Evolutionary conservation across 1,139 yeast genomes (phyloP).

Genomic region (Scheffersomyces insectosa): DNA sequence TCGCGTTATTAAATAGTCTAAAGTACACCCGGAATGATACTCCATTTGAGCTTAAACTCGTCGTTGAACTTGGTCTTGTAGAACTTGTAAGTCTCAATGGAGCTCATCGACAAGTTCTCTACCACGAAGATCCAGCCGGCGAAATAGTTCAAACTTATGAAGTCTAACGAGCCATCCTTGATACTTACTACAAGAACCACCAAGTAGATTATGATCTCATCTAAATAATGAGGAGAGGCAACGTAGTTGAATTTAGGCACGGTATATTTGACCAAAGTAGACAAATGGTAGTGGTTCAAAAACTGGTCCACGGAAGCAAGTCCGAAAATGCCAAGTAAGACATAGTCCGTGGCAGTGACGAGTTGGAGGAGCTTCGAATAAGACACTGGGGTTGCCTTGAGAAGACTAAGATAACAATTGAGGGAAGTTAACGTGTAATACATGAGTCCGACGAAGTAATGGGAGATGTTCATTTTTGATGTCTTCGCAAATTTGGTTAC

Average conservation of each 20-base stretch:
- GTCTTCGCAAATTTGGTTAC: constrained; percentile 48
- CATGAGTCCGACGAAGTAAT: constrained; percentile 70
- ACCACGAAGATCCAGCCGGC: constrained; percentile 56
- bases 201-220: constrained; percentile 67
- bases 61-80: constrained; percentile 34
- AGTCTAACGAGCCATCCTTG: constrained; percentile 9
- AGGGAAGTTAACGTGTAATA: constrained; percentile 52
- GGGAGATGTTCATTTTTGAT: constrained; percentile 71
- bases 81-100: constrained; percentile 56
- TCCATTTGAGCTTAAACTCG: constrained; percentile 10
- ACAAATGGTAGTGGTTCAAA: constrained; percentile 58
- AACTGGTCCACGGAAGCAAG: constrained; percentile 57
- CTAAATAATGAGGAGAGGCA: constrained; percentile 80
- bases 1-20: neutral
- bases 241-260: constrained; percentile 58
- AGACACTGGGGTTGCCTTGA: constrained; percentile 10
- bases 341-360: neutral
- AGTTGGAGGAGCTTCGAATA: neutral
- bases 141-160: constrained; percentile 18
- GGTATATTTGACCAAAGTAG: constrained; percentile 64
- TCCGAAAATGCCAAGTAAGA: constrained; percentile 30
- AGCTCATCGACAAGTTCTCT: constrained; percentile 61
- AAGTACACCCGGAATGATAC: constrained; percentile 10
- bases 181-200: constrained; percentile 27
- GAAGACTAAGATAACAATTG: constrained; percentile 18